phyloP scores from a whole-genome alignment of 257 asterid genomes.

The Sherardia arvensis region DNA sequence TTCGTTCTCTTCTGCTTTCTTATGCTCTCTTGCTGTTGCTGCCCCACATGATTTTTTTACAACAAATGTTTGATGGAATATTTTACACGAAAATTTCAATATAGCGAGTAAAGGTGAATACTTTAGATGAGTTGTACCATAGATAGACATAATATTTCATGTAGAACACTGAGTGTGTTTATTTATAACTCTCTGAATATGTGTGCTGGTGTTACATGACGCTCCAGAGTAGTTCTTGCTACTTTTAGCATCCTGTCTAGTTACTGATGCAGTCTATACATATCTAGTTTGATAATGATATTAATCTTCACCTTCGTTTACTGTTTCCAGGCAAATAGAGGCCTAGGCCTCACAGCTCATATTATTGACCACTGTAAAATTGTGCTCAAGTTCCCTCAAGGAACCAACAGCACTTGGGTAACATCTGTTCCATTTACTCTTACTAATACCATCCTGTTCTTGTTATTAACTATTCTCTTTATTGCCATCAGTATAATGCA shows the following conservation, averaged over 20 bases:
- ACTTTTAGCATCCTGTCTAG: not conserved
- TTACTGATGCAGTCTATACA: not conserved
- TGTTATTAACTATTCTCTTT: not conserved
- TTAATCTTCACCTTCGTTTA: conserved; percentile 16
- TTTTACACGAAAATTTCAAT: not conserved
- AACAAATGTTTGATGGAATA: not conserved
- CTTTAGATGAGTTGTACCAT: not conserved
- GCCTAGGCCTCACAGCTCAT: conserved; percentile 85
- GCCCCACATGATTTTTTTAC: no score
- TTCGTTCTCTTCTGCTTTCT: conserved; percentile 18
- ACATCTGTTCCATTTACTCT: not conserved
- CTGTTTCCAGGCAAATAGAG: conserved; percentile 69
- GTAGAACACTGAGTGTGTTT: no score
- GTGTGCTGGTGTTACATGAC: no score
- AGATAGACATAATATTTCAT: not conserved
- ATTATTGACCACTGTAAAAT: conserved; percentile 84
- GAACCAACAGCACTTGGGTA: conserved; percentile 96
- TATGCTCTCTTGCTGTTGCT: not conserved
- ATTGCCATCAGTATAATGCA: conserved; percentile 53
- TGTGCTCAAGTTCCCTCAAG: conserved; percentile 82
- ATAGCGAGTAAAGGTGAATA: not conserved
- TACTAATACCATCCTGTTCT: not conserved
- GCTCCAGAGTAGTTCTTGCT: not conserved
- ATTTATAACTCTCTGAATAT: no score
- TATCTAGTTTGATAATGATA: not conserved